phyloP scores from a whole-genome alignment of 257 asterid species.

The Nicotiana tomentosiformis region DNA sequence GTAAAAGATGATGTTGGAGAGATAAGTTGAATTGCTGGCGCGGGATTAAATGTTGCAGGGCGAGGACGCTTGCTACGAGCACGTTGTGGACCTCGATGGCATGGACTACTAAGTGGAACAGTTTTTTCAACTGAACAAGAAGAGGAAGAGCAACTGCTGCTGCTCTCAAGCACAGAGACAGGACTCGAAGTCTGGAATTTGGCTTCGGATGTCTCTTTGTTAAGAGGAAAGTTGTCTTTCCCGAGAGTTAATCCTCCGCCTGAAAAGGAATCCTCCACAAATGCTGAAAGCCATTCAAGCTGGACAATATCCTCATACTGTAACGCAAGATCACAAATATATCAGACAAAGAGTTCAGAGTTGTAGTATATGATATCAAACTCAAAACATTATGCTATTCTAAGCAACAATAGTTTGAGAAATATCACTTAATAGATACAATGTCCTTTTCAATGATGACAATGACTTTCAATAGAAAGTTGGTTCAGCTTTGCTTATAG shows the following conservation, averaged over 20 bases:
- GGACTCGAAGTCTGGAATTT: constrained; percentile 69
- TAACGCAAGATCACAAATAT: constrained; percentile 3
- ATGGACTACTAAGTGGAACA: constrained; percentile 37
- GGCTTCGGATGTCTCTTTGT: constrained; percentile 24
- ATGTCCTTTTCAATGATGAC: not conserved
- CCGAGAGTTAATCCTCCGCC: constrained; percentile 53
- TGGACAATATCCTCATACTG: constrained; percentile 75
- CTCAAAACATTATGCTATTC: not conserved
- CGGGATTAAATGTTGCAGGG: constrained; percentile 57
- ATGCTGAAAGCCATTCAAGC: constrained; percentile 67
- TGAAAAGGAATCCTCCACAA: constrained; percentile 73
- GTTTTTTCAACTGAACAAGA: constrained; percentile 40
- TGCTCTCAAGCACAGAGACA: constrained; percentile 71
- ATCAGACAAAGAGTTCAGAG: not conserved
- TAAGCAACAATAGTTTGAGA: not conserved
- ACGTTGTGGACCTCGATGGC: constrained; percentile 60
- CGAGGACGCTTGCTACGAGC: constrained; percentile 93
- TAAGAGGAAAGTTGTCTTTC: constrained; percentile 32
- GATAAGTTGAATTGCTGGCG: constrained; percentile 33
- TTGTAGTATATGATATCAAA: not conserved
- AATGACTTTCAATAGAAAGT: not conserved
- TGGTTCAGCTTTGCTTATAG: not conserved
- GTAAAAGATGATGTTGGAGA: too few relatives aligned
- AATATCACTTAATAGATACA: not conserved
- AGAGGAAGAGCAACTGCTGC: constrained; percentile 45